Conservation (phyloP, 1,284 basidiomycete genomes). For the Papiliotrema flavescens region DNA sequence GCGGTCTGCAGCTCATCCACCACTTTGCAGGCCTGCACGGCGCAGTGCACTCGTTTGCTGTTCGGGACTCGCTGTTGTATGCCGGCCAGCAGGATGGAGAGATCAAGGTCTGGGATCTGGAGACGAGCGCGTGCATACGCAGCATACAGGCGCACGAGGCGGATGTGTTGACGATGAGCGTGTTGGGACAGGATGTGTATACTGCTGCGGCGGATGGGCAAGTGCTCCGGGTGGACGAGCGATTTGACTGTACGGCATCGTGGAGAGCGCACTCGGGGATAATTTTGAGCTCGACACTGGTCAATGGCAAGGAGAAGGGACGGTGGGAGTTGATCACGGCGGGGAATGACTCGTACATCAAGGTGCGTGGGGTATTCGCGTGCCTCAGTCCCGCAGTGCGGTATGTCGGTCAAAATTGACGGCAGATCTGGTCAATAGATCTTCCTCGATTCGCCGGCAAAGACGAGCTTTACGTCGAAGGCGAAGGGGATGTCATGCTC, state of each 20-base stretch:
- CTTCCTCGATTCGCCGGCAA: slow-evolving; percentile 7
- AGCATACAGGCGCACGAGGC: slow-evolving; percentile 82
- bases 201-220: slow-evolving; percentile 78
- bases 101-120: slow-evolving; percentile 86
- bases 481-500: slow-evolving; percentile 52
- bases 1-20: slow-evolving; percentile 30
- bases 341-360: slow-evolving; percentile 77
- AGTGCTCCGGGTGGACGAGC: slow-evolving; percentile 74
- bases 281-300: slow-evolving; percentile 68
- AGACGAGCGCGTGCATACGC: slow-evolving; percentile 78
- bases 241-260: slow-evolving; percentile 75
- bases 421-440: slow-evolving; percentile 30
- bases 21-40: slow-evolving; percentile 41
- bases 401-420: neutral
- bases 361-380: slow-evolving; percentile 52
- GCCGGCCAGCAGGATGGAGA: slow-evolving; percentile 92
- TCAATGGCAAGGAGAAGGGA: slow-evolving; percentile 17
- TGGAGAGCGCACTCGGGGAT: slow-evolving; percentile 79
- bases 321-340: slow-evolving; percentile 64
- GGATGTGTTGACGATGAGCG: slow-evolving; percentile 74
- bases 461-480: slow-evolving; percentile 30
- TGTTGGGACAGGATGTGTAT: slow-evolving; percentile 72
- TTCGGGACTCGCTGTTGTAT: slow-evolving; percentile 74
- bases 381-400: neutral
- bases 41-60: slow-evolving; percentile 71